Conservation (phyloP, 2,329 filamentous ascomycete genomes). For the Stagonosporopsis tanaceti region DNA sequence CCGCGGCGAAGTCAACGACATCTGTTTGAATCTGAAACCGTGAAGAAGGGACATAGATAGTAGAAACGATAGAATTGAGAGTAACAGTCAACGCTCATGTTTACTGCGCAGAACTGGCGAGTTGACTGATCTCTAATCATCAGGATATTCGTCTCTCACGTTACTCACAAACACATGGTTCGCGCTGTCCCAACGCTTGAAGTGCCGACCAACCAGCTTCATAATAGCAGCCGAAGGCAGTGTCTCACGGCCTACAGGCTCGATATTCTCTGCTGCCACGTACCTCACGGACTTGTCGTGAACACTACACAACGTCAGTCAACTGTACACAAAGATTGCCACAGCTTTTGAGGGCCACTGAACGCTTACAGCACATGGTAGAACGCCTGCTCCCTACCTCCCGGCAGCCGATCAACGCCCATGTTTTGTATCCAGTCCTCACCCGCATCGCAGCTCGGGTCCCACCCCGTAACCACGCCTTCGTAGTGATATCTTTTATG, state of each 20-base stretch:
- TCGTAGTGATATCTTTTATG: conserved; percentile 82
- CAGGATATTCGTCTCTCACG: conserved; percentile 80
- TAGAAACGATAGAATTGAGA: too few species aligned
- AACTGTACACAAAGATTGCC: not conserved
- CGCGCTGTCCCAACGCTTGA: conserved; percentile 80
- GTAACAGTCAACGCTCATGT: too few species aligned
- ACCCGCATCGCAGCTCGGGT: conserved; percentile 64
- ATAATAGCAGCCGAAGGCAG: conserved; percentile 68
- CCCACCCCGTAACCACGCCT: conserved; percentile 90
- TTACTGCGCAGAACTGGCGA: not conserved
- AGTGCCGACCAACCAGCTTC: conserved; percentile 79
- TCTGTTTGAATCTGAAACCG: too few species aligned
- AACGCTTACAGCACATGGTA: conserved; percentile 84
- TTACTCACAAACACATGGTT: conserved; percentile 82
- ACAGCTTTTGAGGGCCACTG: not conserved
- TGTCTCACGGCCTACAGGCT: conserved; percentile 45
- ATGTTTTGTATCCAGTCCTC: conserved; percentile 71
- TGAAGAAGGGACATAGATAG: too few species aligned
- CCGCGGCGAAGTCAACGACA: too few species aligned
- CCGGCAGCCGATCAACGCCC: conserved; percentile 66
- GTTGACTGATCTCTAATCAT: conserved; percentile 65
- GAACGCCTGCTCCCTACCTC: conserved; percentile 73
- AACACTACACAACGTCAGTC: conserved; percentile 55
- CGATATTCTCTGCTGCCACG: conserved; percentile 83
- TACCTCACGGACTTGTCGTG: conserved; percentile 75